Evolutionary conservation across 306 rosid genomes (phyloP).

Genomic region (Medicago arabica): DNA sequence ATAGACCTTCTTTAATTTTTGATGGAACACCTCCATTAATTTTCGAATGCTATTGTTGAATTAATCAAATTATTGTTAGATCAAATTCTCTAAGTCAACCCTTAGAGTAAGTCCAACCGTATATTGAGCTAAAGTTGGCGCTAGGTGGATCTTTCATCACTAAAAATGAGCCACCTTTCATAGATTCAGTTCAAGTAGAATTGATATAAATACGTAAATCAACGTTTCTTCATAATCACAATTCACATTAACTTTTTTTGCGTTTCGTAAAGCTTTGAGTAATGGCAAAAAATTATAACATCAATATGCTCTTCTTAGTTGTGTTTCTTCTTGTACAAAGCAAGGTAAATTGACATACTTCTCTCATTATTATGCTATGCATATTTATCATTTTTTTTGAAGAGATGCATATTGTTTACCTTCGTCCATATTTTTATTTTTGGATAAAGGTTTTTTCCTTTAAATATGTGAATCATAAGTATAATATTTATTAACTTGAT

Average conservation of each 20-base stretch:
- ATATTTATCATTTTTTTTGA: too few species aligned
- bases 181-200: slow-evolving; percentile 7
- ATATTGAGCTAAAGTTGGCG: background rate
- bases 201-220: slow-evolving; percentile 35
- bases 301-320: slow-evolving; percentile 15
- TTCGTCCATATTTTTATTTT: background rate
- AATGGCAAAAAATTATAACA: slow-evolving; percentile 46
- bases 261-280: slow-evolving; percentile 2
- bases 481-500: background rate
- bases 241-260: background rate
- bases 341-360: slow-evolving; percentile 50
- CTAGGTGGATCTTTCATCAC: background rate
- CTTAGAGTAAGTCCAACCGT: background rate
- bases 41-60: background rate
- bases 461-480: background rate
- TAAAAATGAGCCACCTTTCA: background rate
- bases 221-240: background rate
- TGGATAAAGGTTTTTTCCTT: background rate
- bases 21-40: background rate
- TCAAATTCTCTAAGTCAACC: background rate
- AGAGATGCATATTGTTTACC: background rate
- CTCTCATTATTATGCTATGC: background rate
- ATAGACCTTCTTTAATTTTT: too few species aligned
- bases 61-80: background rate
- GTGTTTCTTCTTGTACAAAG: slow-evolving; percentile 44